phyloP scores from a whole-genome alignment of 2,329 filamentous ascomycete species.

The Didymella glomerata region DNA sequence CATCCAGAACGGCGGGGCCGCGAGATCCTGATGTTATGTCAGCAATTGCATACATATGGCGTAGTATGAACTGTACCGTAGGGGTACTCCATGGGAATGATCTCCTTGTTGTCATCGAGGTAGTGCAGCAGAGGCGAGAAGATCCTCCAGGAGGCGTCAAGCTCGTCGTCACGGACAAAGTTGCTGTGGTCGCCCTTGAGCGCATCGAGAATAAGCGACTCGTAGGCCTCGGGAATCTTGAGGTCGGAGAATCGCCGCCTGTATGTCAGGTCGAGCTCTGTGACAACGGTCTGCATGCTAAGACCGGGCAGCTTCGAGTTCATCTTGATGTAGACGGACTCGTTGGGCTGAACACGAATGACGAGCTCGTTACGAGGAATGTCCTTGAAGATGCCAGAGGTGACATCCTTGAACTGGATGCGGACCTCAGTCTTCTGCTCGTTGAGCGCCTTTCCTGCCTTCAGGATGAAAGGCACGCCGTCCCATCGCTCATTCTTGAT shows the following conservation, averaged over 20 bases:
- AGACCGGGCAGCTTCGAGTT: slow-evolving; percentile 98
- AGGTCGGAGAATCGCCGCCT: slow-evolving; percentile 97
- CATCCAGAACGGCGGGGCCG: slow-evolving; percentile 93
- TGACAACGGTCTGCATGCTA: slow-evolving; percentile 99
- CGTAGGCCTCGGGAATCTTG: slow-evolving; percentile 99
- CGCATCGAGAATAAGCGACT: slow-evolving; percentile 95
- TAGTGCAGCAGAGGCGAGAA: slow-evolving; percentile 98
- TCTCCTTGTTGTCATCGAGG: slow-evolving; percentile 98
- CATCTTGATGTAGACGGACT: slow-evolving; percentile 99
- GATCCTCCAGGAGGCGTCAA: slow-evolving; percentile 98
- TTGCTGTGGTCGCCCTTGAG: slow-evolving; percentile 99
- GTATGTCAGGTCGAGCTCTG: slow-evolving; percentile 97
- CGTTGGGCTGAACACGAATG: slow-evolving; percentile 98
- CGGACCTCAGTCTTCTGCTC: slow-evolving; percentile 99
- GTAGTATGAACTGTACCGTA: slow-evolving; percentile 73
- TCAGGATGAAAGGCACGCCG: slow-evolving; percentile 98
- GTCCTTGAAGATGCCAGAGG: slow-evolving; percentile 99
- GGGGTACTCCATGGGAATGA: slow-evolving; percentile 98
- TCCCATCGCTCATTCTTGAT: slow-evolving; percentile 99
- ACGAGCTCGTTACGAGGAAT: slow-evolving; percentile 99
- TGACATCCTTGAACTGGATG: slow-evolving; percentile 99
- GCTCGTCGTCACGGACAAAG: slow-evolving; percentile 74
- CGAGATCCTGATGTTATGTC: slow-evolving; percentile 76
- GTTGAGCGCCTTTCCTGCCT: slow-evolving; percentile 98
- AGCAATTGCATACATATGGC: not conserved